A percentile compares a stretch with the other conserved stretches of the same genome.
These are phyloP conservation scores for Skeletonema costatum DNA, from an alignment of 108 stramenopile genomes.

Conservation along the genomic window DNA sequence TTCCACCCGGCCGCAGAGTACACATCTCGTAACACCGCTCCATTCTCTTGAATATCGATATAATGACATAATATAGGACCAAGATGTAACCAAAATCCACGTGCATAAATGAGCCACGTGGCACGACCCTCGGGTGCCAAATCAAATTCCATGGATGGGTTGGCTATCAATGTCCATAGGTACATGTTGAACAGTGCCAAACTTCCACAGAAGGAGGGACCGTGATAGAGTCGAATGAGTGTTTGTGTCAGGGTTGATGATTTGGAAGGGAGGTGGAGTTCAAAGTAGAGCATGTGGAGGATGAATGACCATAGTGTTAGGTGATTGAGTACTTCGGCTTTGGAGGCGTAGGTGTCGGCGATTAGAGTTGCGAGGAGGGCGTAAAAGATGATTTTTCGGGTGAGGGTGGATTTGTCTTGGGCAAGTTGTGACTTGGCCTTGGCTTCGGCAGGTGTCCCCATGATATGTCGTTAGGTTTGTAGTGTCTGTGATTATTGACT, in stretches of 20 bases:
- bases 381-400: not conserved
- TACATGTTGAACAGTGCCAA: slow-evolving; percentile 19
- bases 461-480: not conserved
- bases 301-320: too few species aligned
- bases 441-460: not conserved
- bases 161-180: slow-evolving; percentile 30
- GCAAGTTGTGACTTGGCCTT: not conserved
- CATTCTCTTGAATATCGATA: slow-evolving; percentile 11
- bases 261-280: not conserved
- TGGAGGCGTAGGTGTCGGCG: too few species aligned
- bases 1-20: not conserved
- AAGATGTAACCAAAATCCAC: slow-evolving; percentile 18
- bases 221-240: slow-evolving; percentile 6
- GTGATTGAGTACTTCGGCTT: too few species aligned
- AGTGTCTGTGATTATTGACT: too few species aligned
- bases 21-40: not conserved
- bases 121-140: slow-evolving; percentile 23
- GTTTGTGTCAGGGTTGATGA: not conserved
- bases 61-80: slow-evolving; percentile 13
- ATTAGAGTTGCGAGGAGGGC: too few species aligned
- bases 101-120: slow-evolving; percentile 15
- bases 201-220: slow-evolving; percentile 17
- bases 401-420: not conserved
- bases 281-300: too few species aligned
- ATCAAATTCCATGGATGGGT: slow-evolving; percentile 33